Conservation (phyloP, 768 basidiomycete species). For the Pisolithus orientalis region DNA sequence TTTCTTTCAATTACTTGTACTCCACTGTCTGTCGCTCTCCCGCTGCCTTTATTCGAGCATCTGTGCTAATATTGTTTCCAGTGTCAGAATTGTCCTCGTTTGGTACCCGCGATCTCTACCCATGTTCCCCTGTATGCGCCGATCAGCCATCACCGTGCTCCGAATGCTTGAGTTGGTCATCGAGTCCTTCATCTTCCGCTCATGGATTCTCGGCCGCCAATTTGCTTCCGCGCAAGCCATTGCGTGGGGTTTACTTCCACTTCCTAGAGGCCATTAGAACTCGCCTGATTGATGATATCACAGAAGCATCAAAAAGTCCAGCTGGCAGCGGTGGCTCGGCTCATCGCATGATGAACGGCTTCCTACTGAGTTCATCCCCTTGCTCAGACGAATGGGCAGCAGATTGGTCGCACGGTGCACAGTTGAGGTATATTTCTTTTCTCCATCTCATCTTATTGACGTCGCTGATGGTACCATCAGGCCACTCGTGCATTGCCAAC, state of each 20-base stretch:
- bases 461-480: slow-evolving; percentile 28
- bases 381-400: slow-evolving; percentile 52
- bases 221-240: slow-evolving; percentile 41
- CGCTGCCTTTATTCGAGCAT: neutral
- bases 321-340: slow-evolving; percentile 28
- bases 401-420: slow-evolving; percentile 55
- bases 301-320: slow-evolving; percentile 32
- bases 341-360: slow-evolving; percentile 53
- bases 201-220: slow-evolving; percentile 25
- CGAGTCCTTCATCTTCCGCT: slow-evolving; percentile 10
- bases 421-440: slow-evolving; percentile 34
- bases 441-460: neutral
- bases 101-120: slow-evolving; percentile 43
- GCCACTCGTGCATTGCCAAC: slow-evolving; percentile 53
- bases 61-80: slow-evolving; percentile 20
- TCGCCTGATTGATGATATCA: slow-evolving; percentile 45
- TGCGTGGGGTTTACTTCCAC: slow-evolving; percentile 34
- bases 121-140: slow-evolving; percentile 46
- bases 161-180: slow-evolving; percentile 25
- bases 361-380: slow-evolving; percentile 47
- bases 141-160: slow-evolving; percentile 33
- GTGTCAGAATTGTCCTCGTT: slow-evolving; percentile 41
- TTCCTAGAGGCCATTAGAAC: slow-evolving; percentile 63
- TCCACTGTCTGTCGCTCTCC: slow-evolving; percentile 2
- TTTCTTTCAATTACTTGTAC: neutral